Evolutionary conservation across 768 basidiomycete species (phyloP).

Genomic region (Tylopilus sp.): DNA sequence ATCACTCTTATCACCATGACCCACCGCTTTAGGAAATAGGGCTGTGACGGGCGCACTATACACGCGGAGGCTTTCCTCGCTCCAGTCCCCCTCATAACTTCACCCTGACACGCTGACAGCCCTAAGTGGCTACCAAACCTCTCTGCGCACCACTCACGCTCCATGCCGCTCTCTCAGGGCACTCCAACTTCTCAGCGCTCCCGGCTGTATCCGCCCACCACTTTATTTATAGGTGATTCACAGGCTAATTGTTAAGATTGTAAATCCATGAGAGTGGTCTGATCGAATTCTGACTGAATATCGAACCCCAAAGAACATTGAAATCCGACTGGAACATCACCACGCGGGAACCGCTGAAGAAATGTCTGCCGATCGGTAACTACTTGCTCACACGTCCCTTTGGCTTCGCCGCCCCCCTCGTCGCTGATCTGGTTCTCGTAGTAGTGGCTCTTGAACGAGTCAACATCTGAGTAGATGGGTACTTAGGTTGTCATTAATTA

Average conservation of each 20-base stretch:
- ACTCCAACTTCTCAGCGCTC: constrained; percentile 4
- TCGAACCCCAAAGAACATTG: constrained; percentile 3
- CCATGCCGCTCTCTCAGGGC: too few species aligned
- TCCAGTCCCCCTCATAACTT: not conserved
- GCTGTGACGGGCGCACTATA: not conserved
- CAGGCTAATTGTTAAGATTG: not conserved
- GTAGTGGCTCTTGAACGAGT: not conserved
- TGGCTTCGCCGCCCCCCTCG: not conserved
- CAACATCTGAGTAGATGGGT: not conserved
- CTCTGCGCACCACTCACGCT: too few species aligned
- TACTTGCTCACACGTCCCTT: not conserved
- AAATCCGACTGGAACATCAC: not conserved
- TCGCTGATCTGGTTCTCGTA: constrained; percentile 1
- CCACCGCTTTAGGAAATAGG: not conserved
- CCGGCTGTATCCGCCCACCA: not conserved
- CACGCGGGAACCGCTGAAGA: not conserved
- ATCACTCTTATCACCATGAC: constrained; percentile 8
- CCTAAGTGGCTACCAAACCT: too few species aligned
- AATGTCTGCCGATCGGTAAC: not conserved
- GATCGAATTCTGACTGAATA: not conserved
- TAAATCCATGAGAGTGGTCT: not conserved
- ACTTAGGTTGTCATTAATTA: not conserved
- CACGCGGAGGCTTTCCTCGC: not conserved
- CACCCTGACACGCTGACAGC: not conserved
- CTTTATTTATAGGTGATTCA: not conserved